These are phyloP conservation scores for Papiliotrema fonsecae DNA, from an alignment of 1,284 basidiomycete genomes.

Conservation along the genomic window DNA sequence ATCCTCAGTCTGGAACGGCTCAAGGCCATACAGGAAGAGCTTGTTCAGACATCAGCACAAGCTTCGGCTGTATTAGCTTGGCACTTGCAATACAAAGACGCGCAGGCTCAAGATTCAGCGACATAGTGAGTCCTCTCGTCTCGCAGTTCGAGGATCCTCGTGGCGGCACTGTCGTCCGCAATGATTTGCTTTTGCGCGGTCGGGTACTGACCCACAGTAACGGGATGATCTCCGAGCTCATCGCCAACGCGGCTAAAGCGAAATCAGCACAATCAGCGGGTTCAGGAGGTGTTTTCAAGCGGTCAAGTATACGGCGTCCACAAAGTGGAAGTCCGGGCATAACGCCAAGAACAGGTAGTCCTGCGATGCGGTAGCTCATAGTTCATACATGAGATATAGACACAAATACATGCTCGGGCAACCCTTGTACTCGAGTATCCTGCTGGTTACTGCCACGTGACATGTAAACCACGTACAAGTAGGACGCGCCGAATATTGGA, in stretches of 20 bases:
- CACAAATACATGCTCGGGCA: neutral
- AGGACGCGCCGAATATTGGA: too few species aligned
- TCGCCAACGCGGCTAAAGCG: slow-evolving; percentile 45
- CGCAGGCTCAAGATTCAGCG: slow-evolving; percentile 66
- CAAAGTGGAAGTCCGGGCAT: slow-evolving; percentile 9
- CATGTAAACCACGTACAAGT: too few species aligned
- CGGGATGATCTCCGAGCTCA: slow-evolving; percentile 48
- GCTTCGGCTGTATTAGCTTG: slow-evolving; percentile 71
- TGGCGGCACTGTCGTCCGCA: too few species aligned
- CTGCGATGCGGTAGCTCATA: slow-evolving; percentile 11
- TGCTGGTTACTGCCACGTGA: too few species aligned
- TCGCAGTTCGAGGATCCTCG: neutral
- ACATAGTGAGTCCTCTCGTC: slow-evolving; percentile 41
- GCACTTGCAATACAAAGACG: slow-evolving; percentile 73
- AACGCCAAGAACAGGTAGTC: slow-evolving; percentile 13
- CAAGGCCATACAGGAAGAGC: slow-evolving; percentile 61
- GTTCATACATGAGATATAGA: neutral
- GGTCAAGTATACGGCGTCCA: slow-evolving; percentile 14
- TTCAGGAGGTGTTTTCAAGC: slow-evolving; percentile 37
- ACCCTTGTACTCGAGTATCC: neutral
- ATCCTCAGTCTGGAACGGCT: slow-evolving; percentile 64
- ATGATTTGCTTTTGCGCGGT: too few species aligned
- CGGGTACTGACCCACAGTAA: slow-evolving; percentile 38
- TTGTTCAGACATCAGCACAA: slow-evolving; percentile 64
- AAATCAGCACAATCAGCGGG: slow-evolving; percentile 34